Evolutionary conservation across 176 grass and related monocot genomes (phyloP), one percentile per base, ranked within the genome.

Genomic region (Carex littledalei): DNA sequence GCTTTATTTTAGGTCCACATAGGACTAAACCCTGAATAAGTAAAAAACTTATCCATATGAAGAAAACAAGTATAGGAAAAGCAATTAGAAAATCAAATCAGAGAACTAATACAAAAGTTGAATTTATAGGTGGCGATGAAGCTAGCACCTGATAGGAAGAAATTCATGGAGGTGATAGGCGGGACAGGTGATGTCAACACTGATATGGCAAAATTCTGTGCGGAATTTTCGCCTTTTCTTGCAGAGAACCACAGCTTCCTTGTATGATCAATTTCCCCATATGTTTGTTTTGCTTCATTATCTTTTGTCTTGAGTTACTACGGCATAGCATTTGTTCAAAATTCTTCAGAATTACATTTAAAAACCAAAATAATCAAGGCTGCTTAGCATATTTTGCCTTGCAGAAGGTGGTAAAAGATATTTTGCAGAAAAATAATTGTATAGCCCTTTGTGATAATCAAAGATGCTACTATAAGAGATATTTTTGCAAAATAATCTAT

Each of bases 111-210:
- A 31, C 31, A 13, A 86, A 68, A 58, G 12, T 54, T 32, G 6
- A 63, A 41, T 68, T 77, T 47, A 17, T 88, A 98, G 95, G 70
- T 98, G 49, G 95, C 95, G 22, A 94, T 98, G 95, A 98, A 94
- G 78, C 88, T 98, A 78, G 92, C 92, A 76, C 95, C 95, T 77
- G 88, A 93, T 31, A 90, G 91, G 90, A 90, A 94, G 7, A 98
- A 98, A 83, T 98, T 98, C 92, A 98, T 98, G 95, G 92, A 94
- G 15, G 91, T 98, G 71, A 90, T 98, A 43, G 81, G 86, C 24
- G 89, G 92, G 61, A 89, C 90, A 0, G 92, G 92, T 81, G 92
- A 98, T 84, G 88, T 98, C 74, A 94, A 98, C 43, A 86, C 89
- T 70, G 95, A 98, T 78, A 98, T 93, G 72, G 91, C 92, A 89